phyloP scores from a whole-genome alignment of 208 protist genomes.

The Acanthamoeba sp. region DNA sequence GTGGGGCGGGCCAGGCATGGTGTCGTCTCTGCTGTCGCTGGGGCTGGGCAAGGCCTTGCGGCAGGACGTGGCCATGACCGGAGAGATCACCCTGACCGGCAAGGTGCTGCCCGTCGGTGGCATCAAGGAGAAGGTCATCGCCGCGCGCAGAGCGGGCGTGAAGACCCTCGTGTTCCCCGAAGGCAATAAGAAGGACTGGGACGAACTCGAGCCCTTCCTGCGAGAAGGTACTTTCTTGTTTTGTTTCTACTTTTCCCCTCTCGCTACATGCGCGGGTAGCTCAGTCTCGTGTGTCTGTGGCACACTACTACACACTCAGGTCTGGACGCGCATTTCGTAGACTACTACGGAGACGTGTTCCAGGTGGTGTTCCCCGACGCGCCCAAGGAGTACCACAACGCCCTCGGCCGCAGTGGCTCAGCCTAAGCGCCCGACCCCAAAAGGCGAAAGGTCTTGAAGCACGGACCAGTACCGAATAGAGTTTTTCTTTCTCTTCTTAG shows the following conservation, averaged over 20 bases:
- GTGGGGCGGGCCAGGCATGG: constrained; percentile 87
- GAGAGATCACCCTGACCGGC: constrained; percentile 91
- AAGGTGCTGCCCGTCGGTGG: constrained; percentile 91
- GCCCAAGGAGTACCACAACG: constrained; percentile 1
- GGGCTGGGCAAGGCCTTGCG: constrained; percentile 84
- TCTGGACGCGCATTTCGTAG: constrained; percentile 46
- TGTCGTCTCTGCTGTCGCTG: constrained; percentile 91
- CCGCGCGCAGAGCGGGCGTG: constrained; percentile 85
- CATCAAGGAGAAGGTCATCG: constrained; percentile 92
- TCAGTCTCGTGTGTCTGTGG: too few species aligned
- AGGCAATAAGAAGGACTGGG: constrained; percentile 90
- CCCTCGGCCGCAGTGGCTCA: background rate
- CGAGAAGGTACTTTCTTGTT: background rate
- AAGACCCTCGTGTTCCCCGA: constrained; percentile 89
- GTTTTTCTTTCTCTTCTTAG: too few species aligned
- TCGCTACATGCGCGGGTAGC: too few species aligned
- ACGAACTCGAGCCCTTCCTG: constrained; percentile 84
- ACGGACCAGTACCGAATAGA: too few species aligned
- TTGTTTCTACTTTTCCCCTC: background rate
- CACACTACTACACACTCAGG: background rate
- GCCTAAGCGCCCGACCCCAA: background rate
- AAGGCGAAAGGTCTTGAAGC: too few species aligned
- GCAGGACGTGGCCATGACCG: constrained; percentile 92
- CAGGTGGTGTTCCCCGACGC: constrained; percentile 49
- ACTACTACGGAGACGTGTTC: constrained; percentile 70